Conservation (phyloP, 2,329 filamentous ascomycete genomes). For the Xylaria sp. region DNA sequence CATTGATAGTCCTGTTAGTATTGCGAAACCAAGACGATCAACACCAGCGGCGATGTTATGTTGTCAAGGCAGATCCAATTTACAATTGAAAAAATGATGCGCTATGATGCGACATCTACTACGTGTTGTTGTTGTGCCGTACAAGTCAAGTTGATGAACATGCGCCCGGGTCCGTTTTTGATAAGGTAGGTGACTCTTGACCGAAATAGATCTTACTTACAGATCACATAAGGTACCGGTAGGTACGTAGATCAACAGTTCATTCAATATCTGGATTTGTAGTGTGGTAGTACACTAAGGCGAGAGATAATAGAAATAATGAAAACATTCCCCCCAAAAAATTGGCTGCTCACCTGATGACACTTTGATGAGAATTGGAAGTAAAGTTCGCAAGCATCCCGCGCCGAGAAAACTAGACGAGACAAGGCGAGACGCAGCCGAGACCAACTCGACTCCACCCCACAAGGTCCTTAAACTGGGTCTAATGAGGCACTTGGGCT, state of each 20-base stretch:
- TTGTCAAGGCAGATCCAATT: not conserved
- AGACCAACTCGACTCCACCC: conserved; percentile 29
- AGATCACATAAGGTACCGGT: not conserved
- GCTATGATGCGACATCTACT: not conserved
- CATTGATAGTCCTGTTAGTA: conserved; percentile 15
- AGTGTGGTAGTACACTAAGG: not conserved
- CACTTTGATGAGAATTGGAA: conserved; percentile 5
- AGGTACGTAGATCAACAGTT: not conserved
- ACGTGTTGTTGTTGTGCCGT: not conserved
- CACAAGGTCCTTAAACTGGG: conserved; percentile 24
- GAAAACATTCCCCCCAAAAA: not conserved
- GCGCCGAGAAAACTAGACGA: conserved; percentile 20
- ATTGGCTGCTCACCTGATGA: conserved; percentile 7
- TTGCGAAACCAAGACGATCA: conserved; percentile 19
- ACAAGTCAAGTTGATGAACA: not conserved
- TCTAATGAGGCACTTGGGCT: conserved; percentile 7
- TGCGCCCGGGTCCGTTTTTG: not conserved
- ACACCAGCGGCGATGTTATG: conserved; percentile 1
- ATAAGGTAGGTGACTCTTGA: conserved; percentile 27
- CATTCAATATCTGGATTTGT: conserved; percentile 9
- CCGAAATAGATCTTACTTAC: conserved; percentile 17
- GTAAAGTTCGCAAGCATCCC: conserved; percentile 15
- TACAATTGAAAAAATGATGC: not conserved
- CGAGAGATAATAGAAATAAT: not conserved
- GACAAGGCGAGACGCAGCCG: conserved; percentile 3